Base-by-base conservation (phyloP, 1,284 basidiomycete species). In the Chondrostereum purpureum region DNA sequence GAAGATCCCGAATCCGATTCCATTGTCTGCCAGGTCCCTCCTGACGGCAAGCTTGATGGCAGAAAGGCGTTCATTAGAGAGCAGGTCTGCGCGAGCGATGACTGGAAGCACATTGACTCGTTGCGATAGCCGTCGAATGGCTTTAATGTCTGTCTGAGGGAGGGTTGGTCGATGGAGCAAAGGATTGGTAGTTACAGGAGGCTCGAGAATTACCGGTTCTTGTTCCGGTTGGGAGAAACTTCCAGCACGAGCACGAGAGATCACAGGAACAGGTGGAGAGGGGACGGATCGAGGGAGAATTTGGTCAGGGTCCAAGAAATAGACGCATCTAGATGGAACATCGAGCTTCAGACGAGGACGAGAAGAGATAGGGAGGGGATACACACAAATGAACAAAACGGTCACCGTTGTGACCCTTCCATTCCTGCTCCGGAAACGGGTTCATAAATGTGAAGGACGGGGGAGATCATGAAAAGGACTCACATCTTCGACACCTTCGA, bases 21-120 rank as follows among this genome's bases (percentile, higher is more conserved):
- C 88, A 33, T 83, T 83, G 49, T 80, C 78, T 19, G 83, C 84
- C 40, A 91, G 72, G 66, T 88, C 86, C 55, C 78, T 67, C 53
- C 85, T 77, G 55, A 91, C 74, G 49, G 84, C 88, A 55, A 80
- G 65, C 64, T 89, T 88, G 62, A 90, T 76, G 46, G 78, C 77
- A 38, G 77, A 75, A 44, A 91, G 74, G 48, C 84, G 79, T 58
- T 96, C 92, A 63, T 93, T 93, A 42, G 92, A 92, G 56, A 97
- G 75, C 45, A 85, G 83, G 68, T 97, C 94, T 38, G 91, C 85
- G 58, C 92, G 86, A 52, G 92, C 89, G 56, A 97, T 87, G 56
- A 97, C 90, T 46, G 94, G 93, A 53, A 97, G 87, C 46, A 97
- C 82, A 68, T 97, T 97, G 66, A 96, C 92, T 59, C 92, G 86